These are phyloP conservation scores for Falciphora oryzae DNA, from an alignment of 2,329 filamentous ascomycete species.

Conservation along the genomic window DNA sequence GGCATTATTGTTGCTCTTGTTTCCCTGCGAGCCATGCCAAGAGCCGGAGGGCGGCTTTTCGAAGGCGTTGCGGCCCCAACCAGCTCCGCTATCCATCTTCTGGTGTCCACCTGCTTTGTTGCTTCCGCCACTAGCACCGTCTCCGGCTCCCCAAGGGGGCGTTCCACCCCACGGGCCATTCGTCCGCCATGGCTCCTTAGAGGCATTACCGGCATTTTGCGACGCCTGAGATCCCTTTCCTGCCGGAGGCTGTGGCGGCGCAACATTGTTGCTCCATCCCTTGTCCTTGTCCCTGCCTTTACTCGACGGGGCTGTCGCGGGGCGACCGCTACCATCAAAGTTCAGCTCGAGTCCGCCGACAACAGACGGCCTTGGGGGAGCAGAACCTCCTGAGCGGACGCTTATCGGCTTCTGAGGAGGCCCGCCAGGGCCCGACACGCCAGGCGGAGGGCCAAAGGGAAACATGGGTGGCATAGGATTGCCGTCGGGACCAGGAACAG, in stretches of 20 bases:
- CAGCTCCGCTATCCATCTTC: conserved; percentile 10
- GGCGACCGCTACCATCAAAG: conserved; percentile 5
- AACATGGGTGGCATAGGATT: not conserved
- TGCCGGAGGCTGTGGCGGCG: conserved; percentile 14
- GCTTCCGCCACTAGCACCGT: conserved; percentile 7
- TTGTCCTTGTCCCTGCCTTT: conserved; percentile 15
- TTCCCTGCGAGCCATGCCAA: not conserved
- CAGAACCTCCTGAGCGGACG: not conserved
- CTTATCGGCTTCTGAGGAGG: not conserved
- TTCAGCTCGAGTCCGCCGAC: conserved; percentile 8
- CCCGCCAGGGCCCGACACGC: no score
- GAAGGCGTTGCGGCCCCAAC: conserved; percentile 14
- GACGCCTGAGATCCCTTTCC: conserved; percentile 5
- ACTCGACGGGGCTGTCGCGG: conserved; percentile 3
- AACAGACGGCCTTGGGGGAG: not conserved
- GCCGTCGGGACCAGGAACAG: conserved; percentile 2
- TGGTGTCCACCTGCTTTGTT: conserved; percentile 12
- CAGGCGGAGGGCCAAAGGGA: conserved; percentile 1
- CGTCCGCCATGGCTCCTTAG: conserved; percentile 5
- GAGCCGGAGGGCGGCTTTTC: conserved; percentile 8
- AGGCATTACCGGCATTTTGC: not conserved
- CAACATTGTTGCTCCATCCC: conserved; percentile 23
- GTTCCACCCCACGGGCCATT: not conserved
- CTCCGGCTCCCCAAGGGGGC: not conserved
- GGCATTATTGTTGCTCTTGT: conserved; percentile 12